Base-by-base conservation (phyloP, 306 rosid species). In the Trifolium dubium region DNA sequence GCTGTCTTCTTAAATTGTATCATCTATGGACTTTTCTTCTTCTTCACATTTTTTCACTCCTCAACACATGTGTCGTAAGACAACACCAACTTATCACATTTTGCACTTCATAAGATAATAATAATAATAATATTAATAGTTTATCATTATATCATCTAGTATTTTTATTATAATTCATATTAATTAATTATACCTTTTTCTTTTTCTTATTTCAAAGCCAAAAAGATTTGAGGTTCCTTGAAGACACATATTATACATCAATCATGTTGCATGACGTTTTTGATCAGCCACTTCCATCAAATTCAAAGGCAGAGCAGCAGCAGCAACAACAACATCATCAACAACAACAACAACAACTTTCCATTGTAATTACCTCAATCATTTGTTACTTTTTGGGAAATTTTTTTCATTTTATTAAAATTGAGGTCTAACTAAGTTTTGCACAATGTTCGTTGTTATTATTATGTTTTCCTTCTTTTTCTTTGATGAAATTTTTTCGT, bases 231-330 rank as follows among this genome's bases (percentile, higher is more conserved):
- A 46, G 34, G 28, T 64, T 43, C 41, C 31, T 78, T 75, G 23
- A 8, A 9, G 13, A 17, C 14, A 18, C 37, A 23, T 63, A 56
- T 61, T 12, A 51, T 5, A 40, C 46, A 73, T 23, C 68, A 89
- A 73, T 31, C 78, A 89, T 83, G 92, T 81, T 84, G 85, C 80
- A 85, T 41, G 86, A 87, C 72, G 83, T 85, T 65, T 84, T 80
- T 72, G 82, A 78, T 69, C 88, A 77, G 73, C 79, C 85, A 53
- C 74, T 49, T 19, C 80, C 53, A 6, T 47, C 79, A 34, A 51
- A 73, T 5, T 58, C 71, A 41, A 78, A 77, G 54, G 63, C 11
- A 14, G 85, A 79, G 32, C 83, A 47, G 14, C 72, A 46, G 0
- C 82, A 82, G 37, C 83, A 64, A 2, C 51, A 40, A 32, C 83